A percentile compares a stretch with the other conserved stretches of the same genome.
Conservation (phyloP, 805 yeast genomes). For the Candida palmyrensis region DNA sequence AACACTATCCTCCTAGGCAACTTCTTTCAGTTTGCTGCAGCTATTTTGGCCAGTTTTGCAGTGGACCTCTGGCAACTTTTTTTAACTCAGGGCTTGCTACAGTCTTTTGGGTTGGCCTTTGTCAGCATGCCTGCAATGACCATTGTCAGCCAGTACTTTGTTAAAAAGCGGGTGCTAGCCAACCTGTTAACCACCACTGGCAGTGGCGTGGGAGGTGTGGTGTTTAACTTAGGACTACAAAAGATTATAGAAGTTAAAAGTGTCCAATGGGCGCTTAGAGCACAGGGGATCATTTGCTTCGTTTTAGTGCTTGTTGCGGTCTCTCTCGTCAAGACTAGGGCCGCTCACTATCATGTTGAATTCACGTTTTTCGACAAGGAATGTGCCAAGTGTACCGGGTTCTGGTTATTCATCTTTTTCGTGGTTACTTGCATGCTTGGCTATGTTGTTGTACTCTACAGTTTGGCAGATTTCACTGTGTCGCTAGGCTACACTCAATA, state of each 20-base stretch:
- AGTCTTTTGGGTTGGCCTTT: constrained; percentile 54
- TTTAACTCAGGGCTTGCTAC: constrained; percentile 62
- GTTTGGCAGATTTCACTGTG: constrained; percentile 54
- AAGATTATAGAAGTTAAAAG: constrained; percentile 30
- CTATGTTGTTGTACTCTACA: constrained; percentile 54
- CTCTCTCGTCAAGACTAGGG: constrained; percentile 11
- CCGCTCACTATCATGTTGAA: constrained; percentile 15
- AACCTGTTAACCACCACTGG: constrained; percentile 46
- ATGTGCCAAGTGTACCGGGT: constrained; percentile 35
- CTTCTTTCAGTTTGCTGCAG: constrained; percentile 46
- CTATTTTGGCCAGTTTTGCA: constrained; percentile 56
- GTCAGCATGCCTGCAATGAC: constrained; percentile 56
- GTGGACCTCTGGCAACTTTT: constrained; percentile 60
- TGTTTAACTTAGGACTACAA: constrained; percentile 46
- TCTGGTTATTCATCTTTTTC: constrained; percentile 37
- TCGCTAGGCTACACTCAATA: constrained; percentile 51
- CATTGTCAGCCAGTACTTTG: constrained; percentile 67
- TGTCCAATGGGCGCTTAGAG: constrained; percentile 47
- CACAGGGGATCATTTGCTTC: constrained; percentile 38
- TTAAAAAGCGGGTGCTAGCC: constrained; percentile 55
- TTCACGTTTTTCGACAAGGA: constrained; percentile 34
- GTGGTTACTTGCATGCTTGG: constrained; percentile 51
- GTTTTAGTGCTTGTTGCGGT: constrained; percentile 20
- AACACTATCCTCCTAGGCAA: constrained; percentile 43
- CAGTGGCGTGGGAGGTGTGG: constrained; percentile 49